Conservation (phyloP, 176 grass and related monocot species). For the Avena insularis region DNA sequence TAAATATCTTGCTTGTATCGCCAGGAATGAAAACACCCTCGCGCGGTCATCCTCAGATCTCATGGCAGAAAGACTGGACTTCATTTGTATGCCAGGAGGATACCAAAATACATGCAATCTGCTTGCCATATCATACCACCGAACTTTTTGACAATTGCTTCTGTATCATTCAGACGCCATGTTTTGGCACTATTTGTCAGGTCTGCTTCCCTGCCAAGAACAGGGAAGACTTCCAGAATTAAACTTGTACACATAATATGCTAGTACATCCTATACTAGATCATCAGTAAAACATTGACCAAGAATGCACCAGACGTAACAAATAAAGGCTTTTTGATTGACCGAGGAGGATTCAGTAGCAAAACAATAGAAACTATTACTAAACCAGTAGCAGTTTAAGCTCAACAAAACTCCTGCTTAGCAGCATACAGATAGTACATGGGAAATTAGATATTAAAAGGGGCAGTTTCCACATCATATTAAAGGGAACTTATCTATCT, state of each 20-base stretch:
- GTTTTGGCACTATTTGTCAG: background rate
- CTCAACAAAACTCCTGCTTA: constrained; percentile 15
- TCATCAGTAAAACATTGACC: background rate
- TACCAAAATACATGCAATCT: no score
- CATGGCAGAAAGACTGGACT: no score
- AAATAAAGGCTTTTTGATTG: background rate
- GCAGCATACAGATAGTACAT: constrained; percentile 10
- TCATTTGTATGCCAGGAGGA: no score
- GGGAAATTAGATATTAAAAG: background rate
- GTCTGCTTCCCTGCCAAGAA: background rate
- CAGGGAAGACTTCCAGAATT: background rate
- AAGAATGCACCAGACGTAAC: background rate
- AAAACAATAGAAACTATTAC: constrained; percentile 9
- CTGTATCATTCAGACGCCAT: no score
- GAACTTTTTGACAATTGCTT: no score
- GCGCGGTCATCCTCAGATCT: no score
- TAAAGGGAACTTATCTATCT: constrained; percentile 38
- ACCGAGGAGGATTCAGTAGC: background rate
- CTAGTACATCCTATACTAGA: background rate
- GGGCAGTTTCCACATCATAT: constrained; percentile 39
- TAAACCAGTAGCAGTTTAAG: constrained; percentile 12
- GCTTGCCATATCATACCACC: no score
- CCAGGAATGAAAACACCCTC: no score
- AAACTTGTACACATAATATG: background rate
- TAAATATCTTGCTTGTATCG: no score